A percentile compares a stretch with the other conserved stretches of the same genome.
These are phyloP conservation scores for Candida anglica DNA, from an alignment of 805 yeast species.

Conservation along the genomic window DNA sequence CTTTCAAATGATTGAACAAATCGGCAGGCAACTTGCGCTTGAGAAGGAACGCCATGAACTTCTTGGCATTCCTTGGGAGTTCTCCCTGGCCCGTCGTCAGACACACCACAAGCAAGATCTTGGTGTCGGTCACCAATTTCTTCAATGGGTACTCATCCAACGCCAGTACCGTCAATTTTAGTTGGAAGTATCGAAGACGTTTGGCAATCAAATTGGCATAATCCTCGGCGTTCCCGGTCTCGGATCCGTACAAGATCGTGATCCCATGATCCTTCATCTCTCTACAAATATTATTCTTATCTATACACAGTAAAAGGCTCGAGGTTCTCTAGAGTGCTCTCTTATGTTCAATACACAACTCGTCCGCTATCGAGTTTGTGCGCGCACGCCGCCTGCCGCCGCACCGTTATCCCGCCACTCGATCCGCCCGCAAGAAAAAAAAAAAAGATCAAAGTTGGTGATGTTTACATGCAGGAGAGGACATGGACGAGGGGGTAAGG, in stretches of 20 bases:
- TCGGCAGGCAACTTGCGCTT: slow-evolving; percentile 58
- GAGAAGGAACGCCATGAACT: slow-evolving; percentile 72
- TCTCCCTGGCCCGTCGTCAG: slow-evolving; percentile 97
- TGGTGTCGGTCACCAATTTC: slow-evolving; percentile 45
- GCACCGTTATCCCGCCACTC: no score
- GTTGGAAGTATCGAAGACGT: slow-evolving; percentile 50
- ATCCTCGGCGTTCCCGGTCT: slow-evolving; percentile 89
- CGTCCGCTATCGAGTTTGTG: no score
- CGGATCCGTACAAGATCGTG: slow-evolving; percentile 81
- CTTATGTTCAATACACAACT: no score
- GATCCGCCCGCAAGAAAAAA: no score
- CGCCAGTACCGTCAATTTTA: slow-evolving; percentile 44
- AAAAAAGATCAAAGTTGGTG: no score
- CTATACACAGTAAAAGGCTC: no score
- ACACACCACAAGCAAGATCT: slow-evolving; percentile 54
- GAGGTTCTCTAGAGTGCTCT: no score
- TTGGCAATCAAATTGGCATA: slow-evolving; percentile 64
- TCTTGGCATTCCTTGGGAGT: slow-evolving; percentile 70
- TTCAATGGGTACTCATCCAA: slow-evolving; percentile 60
- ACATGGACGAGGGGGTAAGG: no score
- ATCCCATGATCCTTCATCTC: no score
- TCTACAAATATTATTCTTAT: no score
- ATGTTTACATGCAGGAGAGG: no score
- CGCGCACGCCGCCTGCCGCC: no score
- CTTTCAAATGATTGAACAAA: slow-evolving; percentile 54